phyloP scores from a whole-genome alignment of 2,329 filamentous ascomycete species.

The Alternaria metachromatica region DNA sequence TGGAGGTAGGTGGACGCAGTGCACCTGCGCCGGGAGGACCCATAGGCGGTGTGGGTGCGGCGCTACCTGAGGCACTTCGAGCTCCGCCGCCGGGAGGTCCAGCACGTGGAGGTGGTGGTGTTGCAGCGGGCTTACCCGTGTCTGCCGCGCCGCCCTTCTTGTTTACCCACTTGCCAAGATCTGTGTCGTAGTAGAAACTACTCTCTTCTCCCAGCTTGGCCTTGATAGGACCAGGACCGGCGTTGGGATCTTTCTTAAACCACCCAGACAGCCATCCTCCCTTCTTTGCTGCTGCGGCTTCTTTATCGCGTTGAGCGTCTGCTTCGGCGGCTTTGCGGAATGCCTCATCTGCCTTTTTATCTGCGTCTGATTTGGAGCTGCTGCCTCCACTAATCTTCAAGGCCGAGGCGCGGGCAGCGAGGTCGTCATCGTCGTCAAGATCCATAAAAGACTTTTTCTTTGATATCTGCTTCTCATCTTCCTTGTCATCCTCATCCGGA shows the following conservation, averaged over 20 bases:
- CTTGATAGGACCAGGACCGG: conserved; percentile 72
- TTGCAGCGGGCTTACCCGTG: conserved; percentile 61
- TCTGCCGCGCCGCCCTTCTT: conserved; percentile 78
- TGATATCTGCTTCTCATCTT: conserved; percentile 53
- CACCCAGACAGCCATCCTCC: conserved; percentile 86
- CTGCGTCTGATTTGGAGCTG: conserved; percentile 51
- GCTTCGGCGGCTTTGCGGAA: conserved; percentile 82
- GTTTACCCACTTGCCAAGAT: conserved; percentile 98
- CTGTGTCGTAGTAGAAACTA: conserved; percentile 91
- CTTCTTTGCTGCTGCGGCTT: conserved; percentile 53
- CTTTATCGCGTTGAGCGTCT: conserved; percentile 66
- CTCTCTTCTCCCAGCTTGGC: conserved; percentile 95
- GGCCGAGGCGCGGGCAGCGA: conserved; percentile 59
- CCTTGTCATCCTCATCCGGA: conserved; percentile 58
- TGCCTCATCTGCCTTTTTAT: conserved; percentile 82
- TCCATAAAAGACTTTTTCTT: conserved; percentile 80
- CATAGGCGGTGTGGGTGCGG: conserved; percentile 27
- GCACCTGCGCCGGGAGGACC: conserved; percentile 23
- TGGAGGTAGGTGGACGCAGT: conserved; percentile 25
- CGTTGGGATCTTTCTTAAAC: conserved; percentile 77
- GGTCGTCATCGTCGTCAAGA: conserved; percentile 77
- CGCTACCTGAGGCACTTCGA: conserved; percentile 58
- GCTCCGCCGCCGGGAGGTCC: conserved; percentile 49
- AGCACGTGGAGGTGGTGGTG: conserved; percentile 80
- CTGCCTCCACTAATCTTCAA: conserved; percentile 47